phyloP scores from a whole-genome alignment of 495 filamentous ascomycete species.

The Neurospora hispaniola region DNA sequence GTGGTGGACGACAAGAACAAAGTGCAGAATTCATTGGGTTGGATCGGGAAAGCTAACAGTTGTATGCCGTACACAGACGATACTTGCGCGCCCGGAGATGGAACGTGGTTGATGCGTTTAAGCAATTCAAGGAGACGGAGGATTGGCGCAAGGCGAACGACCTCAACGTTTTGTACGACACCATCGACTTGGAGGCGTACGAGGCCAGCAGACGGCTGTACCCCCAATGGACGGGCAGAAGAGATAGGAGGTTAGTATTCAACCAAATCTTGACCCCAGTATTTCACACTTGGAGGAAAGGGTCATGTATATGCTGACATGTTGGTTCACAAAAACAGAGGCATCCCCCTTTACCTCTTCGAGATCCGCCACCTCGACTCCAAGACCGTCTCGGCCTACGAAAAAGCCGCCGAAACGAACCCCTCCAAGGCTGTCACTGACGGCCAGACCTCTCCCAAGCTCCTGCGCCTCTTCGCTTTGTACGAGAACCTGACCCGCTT shows the following conservation, averaged over 20 bases:
- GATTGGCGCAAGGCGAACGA: conserved; percentile 74
- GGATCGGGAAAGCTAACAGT: neutral
- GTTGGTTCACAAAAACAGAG: conserved; percentile 32
- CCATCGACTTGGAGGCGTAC: conserved; percentile 72
- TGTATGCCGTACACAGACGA: conserved; percentile 40
- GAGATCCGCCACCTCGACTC: conserved; percentile 71
- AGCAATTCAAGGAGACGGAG: conserved; percentile 81
- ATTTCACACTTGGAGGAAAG: neutral
- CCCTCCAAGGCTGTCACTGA: conserved; percentile 41
- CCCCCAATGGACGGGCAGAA: conserved; percentile 83
- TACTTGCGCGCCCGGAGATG: conserved; percentile 73
- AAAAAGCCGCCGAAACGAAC: conserved; percentile 47
- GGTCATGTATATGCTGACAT: neutral
- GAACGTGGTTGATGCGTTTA: conserved; percentile 59
- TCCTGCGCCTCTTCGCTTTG: conserved; percentile 72
- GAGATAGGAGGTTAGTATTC: conserved; percentile 48
- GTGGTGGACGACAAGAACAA: neutral
- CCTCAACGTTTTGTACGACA: conserved; percentile 62
- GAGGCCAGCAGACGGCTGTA: conserved; percentile 71
- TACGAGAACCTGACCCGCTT: conserved; percentile 88
- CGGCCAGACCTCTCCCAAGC: conserved; percentile 52
- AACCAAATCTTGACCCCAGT: neutral
- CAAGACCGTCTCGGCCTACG: conserved; percentile 71
- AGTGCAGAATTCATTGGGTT: neutral
- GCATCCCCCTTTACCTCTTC: conserved; percentile 83